Percentiles rank a stretch among this genome's conserved stretches.
phyloP scores from a whole-genome alignment of 1,284 basidiomycete genomes.

The Papiliotrema nemorosa region DNA sequence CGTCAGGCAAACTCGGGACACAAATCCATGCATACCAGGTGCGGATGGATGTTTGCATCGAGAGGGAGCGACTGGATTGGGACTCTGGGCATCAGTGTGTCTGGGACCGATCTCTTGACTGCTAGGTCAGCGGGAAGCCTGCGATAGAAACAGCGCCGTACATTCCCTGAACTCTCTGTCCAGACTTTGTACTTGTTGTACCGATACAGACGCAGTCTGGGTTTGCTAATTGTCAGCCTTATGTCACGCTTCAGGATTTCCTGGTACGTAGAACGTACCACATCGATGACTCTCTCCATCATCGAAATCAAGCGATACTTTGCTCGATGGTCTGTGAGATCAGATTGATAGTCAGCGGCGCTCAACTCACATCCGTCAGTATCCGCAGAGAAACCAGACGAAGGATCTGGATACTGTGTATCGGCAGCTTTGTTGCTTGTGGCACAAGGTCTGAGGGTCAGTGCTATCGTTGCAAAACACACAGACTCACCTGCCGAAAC shows the following conservation, averaged over 20 bases:
- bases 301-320: slow-evolving; percentile 41
- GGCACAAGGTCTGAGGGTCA: slow-evolving; percentile 29
- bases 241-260: too few relatives aligned
- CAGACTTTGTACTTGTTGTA: slow-evolving; percentile 29
- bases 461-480: too few relatives aligned
- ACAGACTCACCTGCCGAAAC: slow-evolving; percentile 33
- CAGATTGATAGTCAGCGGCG: not conserved
- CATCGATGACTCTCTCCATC: slow-evolving; percentile 46
- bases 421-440: slow-evolving; percentile 36
- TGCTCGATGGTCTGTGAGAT: slow-evolving; percentile 29
- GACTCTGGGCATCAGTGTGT: slow-evolving; percentile 31
- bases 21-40: slow-evolving; percentile 23
- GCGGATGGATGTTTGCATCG: slow-evolving; percentile 36
- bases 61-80: slow-evolving; percentile 39
- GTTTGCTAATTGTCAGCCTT: slow-evolving; percentile 35
- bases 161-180: slow-evolving; percentile 42
- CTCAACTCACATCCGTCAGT: slow-evolving; percentile 32
- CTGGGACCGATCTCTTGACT: slow-evolving; percentile 40
- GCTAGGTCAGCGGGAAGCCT: not conserved
- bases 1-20: not conserved
- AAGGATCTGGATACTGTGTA: slow-evolving; percentile 34
- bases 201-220: slow-evolving; percentile 32
- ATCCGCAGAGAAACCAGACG: slow-evolving; percentile 23
- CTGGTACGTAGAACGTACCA: slow-evolving; percentile 20
- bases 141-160: too few relatives aligned